Conservation (phyloP, 139 green algal genomes). For the Chlorella sp. region DNA sequence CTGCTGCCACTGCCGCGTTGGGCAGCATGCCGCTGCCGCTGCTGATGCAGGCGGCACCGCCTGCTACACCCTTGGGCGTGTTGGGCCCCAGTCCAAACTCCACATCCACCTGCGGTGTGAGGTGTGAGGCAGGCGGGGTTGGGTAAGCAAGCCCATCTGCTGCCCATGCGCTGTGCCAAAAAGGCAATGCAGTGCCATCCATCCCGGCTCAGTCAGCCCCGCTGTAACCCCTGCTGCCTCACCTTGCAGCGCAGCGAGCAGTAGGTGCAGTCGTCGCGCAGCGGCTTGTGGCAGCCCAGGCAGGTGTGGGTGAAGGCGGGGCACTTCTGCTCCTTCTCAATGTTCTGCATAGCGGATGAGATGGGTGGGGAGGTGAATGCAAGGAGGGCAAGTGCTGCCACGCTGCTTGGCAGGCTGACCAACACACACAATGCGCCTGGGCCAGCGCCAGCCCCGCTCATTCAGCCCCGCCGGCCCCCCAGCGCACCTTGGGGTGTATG, state of each 20-base stretch:
- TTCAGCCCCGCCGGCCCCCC: neutral
- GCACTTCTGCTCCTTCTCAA: constrained; percentile 40
- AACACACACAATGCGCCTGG: too few species aligned
- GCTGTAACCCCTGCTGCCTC: neutral
- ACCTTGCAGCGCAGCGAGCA: constrained; percentile 49
- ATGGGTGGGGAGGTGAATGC: neutral
- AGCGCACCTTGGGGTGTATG: constrained; percentile 25
- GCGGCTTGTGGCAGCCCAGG: constrained; percentile 35
- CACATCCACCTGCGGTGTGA: constrained; percentile 17
- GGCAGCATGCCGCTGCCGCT: neutral
- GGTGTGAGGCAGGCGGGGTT: neutral
- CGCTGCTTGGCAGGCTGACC: too few species aligned
- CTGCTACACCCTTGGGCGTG: constrained; percentile 6
- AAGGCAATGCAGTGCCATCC: too few species aligned
- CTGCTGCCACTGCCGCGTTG: neutral
- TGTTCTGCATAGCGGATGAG: neutral
- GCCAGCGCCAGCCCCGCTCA: too few species aligned
- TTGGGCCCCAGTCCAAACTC: constrained; percentile 27
- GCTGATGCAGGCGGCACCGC: neutral
- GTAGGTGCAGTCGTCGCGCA: constrained; percentile 49
- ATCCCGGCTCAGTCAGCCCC: too few species aligned
- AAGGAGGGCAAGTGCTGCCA: neutral
- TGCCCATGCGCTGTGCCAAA: too few species aligned
- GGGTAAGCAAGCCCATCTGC: neutral
- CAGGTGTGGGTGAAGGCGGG: constrained; percentile 40